Evolutionary conservation across 2,329 filamentous ascomycete genomes (phyloP).

Genomic region (Pyrenophora teres): DNA sequence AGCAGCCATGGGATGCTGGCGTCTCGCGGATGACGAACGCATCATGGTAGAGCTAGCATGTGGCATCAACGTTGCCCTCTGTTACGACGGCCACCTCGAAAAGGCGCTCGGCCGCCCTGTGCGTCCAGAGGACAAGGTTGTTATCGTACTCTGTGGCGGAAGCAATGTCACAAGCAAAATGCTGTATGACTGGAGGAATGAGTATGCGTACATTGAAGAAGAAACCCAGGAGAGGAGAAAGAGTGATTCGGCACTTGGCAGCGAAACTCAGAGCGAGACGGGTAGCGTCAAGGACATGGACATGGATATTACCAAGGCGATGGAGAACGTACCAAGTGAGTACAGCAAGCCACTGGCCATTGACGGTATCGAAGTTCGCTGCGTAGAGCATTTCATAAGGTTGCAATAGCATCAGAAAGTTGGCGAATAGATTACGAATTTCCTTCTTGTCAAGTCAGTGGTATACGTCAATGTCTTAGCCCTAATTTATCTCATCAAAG

Average conservation of each 20-base stretch:
- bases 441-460: neutral
- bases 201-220: conserved; percentile 40
- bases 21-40: conserved; percentile 80
- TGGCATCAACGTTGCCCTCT: conserved; percentile 75
- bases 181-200: conserved; percentile 55
- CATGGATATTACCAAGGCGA: neutral
- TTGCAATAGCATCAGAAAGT: neutral
- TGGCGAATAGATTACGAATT: neutral
- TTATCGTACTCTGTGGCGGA: conserved; percentile 81
- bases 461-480: no score
- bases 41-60: conserved; percentile 84
- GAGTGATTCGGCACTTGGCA: conserved; percentile 25
- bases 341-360: conserved; percentile 22
- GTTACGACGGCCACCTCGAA: conserved; percentile 67
- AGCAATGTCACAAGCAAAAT: conserved; percentile 58
- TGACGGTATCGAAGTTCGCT: conserved; percentile 20
- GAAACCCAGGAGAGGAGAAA: conserved; percentile 21
- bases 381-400: conserved; percentile 9
- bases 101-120: conserved; percentile 64
- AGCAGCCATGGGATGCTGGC: conserved; percentile 75
- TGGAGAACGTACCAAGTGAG: conserved; percentile 16
- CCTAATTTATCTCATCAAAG: no score
- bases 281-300: conserved; percentile 16
- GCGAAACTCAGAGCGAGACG: conserved; percentile 20
- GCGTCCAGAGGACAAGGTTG: conserved; percentile 71